Evolutionary conservation across 2,329 filamentous ascomycete species (phyloP).

Genomic region (Rhinocladiella mackenziei): DNA sequence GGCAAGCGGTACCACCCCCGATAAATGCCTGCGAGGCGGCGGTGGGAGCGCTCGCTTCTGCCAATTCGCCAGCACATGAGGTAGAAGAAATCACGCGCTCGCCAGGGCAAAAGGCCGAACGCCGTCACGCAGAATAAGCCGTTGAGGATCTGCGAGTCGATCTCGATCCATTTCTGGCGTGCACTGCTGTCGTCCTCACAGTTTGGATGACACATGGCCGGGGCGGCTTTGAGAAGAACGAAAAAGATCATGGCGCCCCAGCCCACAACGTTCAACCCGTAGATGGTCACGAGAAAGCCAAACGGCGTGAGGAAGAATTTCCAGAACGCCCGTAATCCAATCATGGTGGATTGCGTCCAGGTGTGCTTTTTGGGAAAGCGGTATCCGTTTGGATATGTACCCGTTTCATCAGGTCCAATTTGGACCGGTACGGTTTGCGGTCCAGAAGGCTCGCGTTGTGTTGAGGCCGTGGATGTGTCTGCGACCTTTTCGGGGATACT

Average conservation of each 20-base stretch:
- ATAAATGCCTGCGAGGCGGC: slow-evolving; percentile 70
- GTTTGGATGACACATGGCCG: slow-evolving; percentile 50
- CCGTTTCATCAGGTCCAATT: slow-evolving; percentile 33
- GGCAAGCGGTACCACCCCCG: slow-evolving; percentile 69
- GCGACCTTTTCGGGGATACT: slow-evolving; percentile 7
- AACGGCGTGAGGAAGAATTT: slow-evolving; percentile 67
- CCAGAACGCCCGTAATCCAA: slow-evolving; percentile 34
- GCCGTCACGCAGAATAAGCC: slow-evolving; percentile 82
- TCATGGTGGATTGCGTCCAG: slow-evolving; percentile 33
- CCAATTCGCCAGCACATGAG: slow-evolving; percentile 60
- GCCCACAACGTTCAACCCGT: slow-evolving; percentile 76
- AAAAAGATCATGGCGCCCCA: slow-evolving; percentile 93
- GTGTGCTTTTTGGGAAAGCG: slow-evolving; percentile 36
- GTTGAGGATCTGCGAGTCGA: slow-evolving; percentile 77
- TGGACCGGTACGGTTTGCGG: slow-evolving; percentile 12
- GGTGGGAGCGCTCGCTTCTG: slow-evolving; percentile 54
- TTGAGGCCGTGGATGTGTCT: slow-evolving; percentile 9
- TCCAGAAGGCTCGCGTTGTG: slow-evolving; percentile 6
- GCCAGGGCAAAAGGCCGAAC: slow-evolving; percentile 80
- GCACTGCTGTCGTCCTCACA: slow-evolving; percentile 72
- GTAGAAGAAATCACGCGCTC: slow-evolving; percentile 74
- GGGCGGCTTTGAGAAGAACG: slow-evolving; percentile 69
- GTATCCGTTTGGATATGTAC: slow-evolving; percentile 36
- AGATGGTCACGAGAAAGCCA: slow-evolving; percentile 73
- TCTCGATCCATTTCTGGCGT: slow-evolving; percentile 79